These are phyloP conservation scores for Melastoma candidum DNA, from an alignment of 441 rosid species.

Conservation along the genomic window DNA sequence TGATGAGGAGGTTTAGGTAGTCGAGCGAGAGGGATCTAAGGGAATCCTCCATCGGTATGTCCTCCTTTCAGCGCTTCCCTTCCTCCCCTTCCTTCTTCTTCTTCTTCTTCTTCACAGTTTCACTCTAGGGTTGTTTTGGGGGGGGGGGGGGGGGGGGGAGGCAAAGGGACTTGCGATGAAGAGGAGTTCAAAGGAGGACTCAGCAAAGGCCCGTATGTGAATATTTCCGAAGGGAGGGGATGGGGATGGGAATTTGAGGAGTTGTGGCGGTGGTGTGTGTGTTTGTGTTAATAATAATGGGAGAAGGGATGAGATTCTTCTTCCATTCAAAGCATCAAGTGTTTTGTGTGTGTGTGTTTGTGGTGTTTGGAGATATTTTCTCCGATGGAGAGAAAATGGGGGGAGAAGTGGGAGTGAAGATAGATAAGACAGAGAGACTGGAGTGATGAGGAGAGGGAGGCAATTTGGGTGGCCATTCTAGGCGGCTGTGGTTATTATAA, in stretches of 20 bases:
- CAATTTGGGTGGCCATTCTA: slow-evolving; percentile 65
- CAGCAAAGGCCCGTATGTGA: too few species aligned
- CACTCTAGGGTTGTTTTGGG: slow-evolving; percentile 6
- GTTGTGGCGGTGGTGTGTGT: too few species aligned
- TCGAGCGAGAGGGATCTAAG: slow-evolving; percentile 84
- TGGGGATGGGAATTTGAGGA: too few species aligned
- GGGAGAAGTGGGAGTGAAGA: slow-evolving; percentile 9
- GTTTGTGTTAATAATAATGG: slow-evolving; percentile 3
- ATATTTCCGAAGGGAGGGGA: too few species aligned
- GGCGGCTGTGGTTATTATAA: slow-evolving; percentile 64
- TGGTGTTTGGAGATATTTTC: slow-evolving; percentile 24
- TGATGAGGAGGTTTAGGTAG: slow-evolving; percentile 83
- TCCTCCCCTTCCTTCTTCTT: slow-evolving; percentile 7
- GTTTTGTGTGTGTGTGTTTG: slow-evolving; percentile 5
- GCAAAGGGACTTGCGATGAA: not conserved
- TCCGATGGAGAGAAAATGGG: slow-evolving; percentile 22
- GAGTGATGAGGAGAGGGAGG: slow-evolving; percentile 15
- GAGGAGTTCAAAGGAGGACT: too few species aligned
- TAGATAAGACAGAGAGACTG: slow-evolving; percentile 3
- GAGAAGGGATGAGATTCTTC: slow-evolving; percentile 9
- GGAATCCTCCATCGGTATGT: slow-evolving; percentile 59
- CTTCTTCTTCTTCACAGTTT: not conserved
- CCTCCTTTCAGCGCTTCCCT: not conserved
- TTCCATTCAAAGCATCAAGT: not conserved
- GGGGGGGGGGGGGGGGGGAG: slow-evolving; percentile 3